These are phyloP conservation scores for Globisporangium yorkense DNA, from an alignment of 352 stramenopile species.

Conservation along the genomic window DNA sequence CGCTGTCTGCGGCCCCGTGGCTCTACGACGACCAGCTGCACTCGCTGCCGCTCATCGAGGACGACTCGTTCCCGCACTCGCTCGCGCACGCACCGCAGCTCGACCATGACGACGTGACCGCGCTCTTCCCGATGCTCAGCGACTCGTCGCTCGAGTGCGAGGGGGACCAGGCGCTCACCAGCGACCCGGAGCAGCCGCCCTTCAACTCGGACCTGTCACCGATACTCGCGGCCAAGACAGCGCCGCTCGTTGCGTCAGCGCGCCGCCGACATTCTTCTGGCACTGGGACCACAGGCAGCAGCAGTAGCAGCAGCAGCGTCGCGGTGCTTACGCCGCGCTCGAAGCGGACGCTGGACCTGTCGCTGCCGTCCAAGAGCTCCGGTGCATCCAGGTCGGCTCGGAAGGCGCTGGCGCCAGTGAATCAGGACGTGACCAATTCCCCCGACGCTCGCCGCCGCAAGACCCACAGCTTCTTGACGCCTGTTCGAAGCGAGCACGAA, in stretches of 20 bases:
- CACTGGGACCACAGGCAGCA: neutral
- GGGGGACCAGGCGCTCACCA: slow-evolving; percentile 14
- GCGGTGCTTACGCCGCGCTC: slow-evolving; percentile 7
- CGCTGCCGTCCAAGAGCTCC: neutral
- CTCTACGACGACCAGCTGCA: slow-evolving; percentile 49
- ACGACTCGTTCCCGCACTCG: slow-evolving; percentile 26
- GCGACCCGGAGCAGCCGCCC: slow-evolving; percentile 19
- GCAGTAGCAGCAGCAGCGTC: neutral
- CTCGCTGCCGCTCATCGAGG: slow-evolving; percentile 19
- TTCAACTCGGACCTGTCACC: slow-evolving; percentile 50
- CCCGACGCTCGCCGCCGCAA: neutral
- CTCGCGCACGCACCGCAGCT: slow-evolving; percentile 18
- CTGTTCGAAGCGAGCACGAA: neutral
- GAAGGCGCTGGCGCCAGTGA: neutral
- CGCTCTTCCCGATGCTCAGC: slow-evolving; percentile 25
- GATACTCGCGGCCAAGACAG: slow-evolving; percentile 33
- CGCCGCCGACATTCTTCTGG: too few relatives aligned
- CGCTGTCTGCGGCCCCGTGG: slow-evolving; percentile 16
- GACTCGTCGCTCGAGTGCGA: slow-evolving; percentile 33
- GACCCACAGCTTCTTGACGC: neutral
- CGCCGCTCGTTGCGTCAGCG: slow-evolving; percentile 1
- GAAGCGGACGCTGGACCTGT: neutral
- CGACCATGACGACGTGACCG: slow-evolving; percentile 15
- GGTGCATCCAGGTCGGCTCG: neutral
- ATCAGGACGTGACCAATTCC: neutral